phyloP scores from a whole-genome alignment of 2,329 filamentous ascomycete species.

The Calonectria pseudoreteaudii region DNA sequence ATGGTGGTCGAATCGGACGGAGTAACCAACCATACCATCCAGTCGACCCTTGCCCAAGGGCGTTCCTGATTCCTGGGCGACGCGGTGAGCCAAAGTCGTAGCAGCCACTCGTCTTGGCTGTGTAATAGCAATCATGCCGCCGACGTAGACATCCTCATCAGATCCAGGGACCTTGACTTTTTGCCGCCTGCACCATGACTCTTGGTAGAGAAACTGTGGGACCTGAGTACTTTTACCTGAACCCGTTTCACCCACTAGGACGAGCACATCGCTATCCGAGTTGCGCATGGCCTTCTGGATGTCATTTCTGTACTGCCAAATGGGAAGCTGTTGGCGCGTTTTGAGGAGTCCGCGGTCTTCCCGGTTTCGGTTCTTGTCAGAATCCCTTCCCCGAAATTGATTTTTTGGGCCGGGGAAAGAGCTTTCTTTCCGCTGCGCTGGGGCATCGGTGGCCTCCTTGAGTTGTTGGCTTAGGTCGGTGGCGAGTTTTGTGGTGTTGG shows the following conservation, averaged over 20 bases:
- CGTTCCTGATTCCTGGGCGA: slow-evolving; percentile 79
- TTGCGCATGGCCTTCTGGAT: slow-evolving; percentile 73
- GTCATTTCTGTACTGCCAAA: slow-evolving; percentile 79
- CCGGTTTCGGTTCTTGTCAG: slow-evolving; percentile 26
- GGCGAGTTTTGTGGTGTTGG: slow-evolving; percentile 15
- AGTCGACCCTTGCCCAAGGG: slow-evolving; percentile 57
- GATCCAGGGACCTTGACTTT: slow-evolving; percentile 61
- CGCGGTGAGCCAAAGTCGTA: slow-evolving; percentile 88
- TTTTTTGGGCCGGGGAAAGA: slow-evolving; percentile 17
- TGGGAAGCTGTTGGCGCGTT: slow-evolving; percentile 78
- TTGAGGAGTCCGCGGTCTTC: slow-evolving; percentile 52
- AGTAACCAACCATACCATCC: slow-evolving; percentile 81
- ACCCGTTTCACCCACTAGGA: slow-evolving; percentile 93
- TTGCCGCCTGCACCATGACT: slow-evolving; percentile 80
- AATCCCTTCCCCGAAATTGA: slow-evolving; percentile 20
- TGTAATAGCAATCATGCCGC: slow-evolving; percentile 90
- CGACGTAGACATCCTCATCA: slow-evolving; percentile 64
- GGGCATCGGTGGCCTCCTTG: neutral
- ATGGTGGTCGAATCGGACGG: slow-evolving; percentile 92
- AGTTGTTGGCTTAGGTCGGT: slow-evolving; percentile 14
- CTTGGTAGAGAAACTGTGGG: slow-evolving; percentile 85
- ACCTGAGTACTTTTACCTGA: slow-evolving; percentile 98
- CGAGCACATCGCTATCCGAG: slow-evolving; percentile 75
- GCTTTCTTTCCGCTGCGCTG: neutral
- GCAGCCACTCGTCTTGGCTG: slow-evolving; percentile 95